Percentiles rank a stretch among this genome's conserved stretches.
These are phyloP conservation scores for Pleurotus tuber-regium DNA, from an alignment of 768 basidiomycete species.

Conservation along the genomic window DNA sequence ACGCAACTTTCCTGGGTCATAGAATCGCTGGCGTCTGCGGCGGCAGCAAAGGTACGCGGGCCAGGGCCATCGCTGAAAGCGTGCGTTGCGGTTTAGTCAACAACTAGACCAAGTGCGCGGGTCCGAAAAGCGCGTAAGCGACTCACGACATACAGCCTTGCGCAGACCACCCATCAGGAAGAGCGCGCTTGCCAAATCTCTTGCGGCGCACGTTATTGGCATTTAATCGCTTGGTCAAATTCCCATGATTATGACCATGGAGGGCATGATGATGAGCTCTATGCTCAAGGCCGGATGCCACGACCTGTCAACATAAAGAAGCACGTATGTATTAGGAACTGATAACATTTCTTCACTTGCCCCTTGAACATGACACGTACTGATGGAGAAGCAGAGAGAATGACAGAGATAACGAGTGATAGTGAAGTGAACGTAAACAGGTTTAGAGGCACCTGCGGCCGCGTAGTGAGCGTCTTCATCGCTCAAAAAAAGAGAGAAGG, in stretches of 20 bases:
- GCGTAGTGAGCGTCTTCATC: slow-evolving; percentile 6
- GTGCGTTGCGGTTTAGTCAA: too few species aligned
- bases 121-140: background rate
- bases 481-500: background rate
- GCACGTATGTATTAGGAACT: background rate
- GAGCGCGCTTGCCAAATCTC: background rate
- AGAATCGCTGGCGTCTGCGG: slow-evolving; percentile 7
- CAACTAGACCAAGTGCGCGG: too few species aligned
- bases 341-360: background rate
- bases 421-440: slow-evolving; percentile 9
- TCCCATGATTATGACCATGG: slow-evolving; percentile 7
- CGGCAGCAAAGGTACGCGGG: background rate
- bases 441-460: slow-evolving; percentile 8
- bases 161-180: slow-evolving; percentile 4
- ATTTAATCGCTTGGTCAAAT: background rate
- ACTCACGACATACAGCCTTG: slow-evolving; percentile 8
- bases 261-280: background rate
- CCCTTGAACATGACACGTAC: slow-evolving; percentile 3
- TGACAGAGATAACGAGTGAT: slow-evolving; percentile 3
- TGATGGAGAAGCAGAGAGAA: slow-evolving; percentile 4
- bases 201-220: background rate
- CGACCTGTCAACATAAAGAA: slow-evolving; percentile 1
- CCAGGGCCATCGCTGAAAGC: slow-evolving; percentile 6
- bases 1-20: slow-evolving; percentile 11
- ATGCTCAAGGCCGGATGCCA: slow-evolving; percentile 4